Percentiles rank a stretch among this genome's conserved stretches.
Conservation (phyloP, 805 yeast genomes). For the Kodamaea laetipori region DNA sequence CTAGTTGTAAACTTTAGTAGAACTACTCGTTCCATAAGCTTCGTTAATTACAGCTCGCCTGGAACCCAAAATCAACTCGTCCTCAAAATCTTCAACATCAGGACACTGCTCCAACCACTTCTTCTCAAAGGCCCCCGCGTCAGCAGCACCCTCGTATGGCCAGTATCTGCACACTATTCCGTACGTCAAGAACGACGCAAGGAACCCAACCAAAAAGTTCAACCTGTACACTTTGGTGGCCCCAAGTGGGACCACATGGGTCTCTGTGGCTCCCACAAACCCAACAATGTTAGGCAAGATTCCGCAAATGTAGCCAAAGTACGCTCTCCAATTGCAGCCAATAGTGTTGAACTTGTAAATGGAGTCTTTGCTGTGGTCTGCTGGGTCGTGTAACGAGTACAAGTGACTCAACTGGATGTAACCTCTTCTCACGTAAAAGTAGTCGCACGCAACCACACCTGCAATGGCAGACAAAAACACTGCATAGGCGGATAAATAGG, state of each 20-base stretch:
- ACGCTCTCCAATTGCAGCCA: constrained; percentile 86
- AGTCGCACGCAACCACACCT: constrained; percentile 72
- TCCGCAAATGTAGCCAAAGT: constrained; percentile 76
- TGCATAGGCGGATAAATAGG: constrained; percentile 78
- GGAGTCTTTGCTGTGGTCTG: constrained; percentile 27
- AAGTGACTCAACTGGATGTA: constrained; percentile 62
- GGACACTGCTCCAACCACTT: constrained; percentile 66
- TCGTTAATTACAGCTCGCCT: not conserved
- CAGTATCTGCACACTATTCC: constrained; percentile 50
- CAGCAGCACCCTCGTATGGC: constrained; percentile 50
- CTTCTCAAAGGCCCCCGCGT: constrained; percentile 44
- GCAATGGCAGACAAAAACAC: constrained; percentile 83
- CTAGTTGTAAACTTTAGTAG: not conserved
- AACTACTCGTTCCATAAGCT: not conserved
- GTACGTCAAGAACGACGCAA: constrained; percentile 58
- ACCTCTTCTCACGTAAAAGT: constrained; percentile 72
- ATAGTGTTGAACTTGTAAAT: constrained; percentile 59
- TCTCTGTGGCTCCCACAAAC: constrained; percentile 79
- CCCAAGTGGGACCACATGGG: constrained; percentile 70
- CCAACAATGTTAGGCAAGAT: constrained; percentile 85
- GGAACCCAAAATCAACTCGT: constrained; percentile 25
- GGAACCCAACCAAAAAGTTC: constrained; percentile 77
- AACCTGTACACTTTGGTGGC: constrained; percentile 73
- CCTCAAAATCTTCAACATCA: constrained; percentile 65
- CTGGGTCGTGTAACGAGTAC: constrained; percentile 50